Evolutionary conservation across 2,329 filamentous ascomycete genomes (phyloP).

Genomic region (Xylaria polymorpha): DNA sequence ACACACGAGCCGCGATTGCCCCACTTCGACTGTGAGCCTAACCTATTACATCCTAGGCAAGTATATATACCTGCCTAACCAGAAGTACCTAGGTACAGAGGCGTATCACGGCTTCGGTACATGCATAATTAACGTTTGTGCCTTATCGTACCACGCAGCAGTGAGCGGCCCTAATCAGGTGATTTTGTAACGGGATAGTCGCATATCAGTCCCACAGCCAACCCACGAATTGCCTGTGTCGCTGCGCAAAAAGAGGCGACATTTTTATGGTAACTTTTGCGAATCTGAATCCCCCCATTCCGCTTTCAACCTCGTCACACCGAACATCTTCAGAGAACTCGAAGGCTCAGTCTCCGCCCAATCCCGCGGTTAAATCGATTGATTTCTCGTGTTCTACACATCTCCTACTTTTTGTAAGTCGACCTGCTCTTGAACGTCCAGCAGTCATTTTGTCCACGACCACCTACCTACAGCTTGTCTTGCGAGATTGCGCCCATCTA

Average conservation of each 20-base stretch:
- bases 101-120: neutral
- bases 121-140: neutral
- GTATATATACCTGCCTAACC: too few relatives aligned
- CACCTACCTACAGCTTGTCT: slow-evolving; percentile 17
- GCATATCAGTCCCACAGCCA: slow-evolving; percentile 32
- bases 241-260: slow-evolving; percentile 39
- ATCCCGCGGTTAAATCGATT: slow-evolving; percentile 99
- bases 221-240: slow-evolving; percentile 36
- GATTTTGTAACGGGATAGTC: slow-evolving; percentile 31
- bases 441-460: neutral
- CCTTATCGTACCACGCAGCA: neutral
- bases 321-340: slow-evolving; percentile 71
- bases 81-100: too few relatives aligned
- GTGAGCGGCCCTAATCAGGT: slow-evolving; percentile 48
- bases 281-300: slow-evolving; percentile 42
- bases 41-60: too few relatives aligned
- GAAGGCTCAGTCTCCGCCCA: slow-evolving; percentile 99
- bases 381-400: slow-evolving; percentile 83
- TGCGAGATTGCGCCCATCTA: slow-evolving; percentile 28
- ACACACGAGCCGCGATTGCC: neutral
- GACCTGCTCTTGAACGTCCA: slow-evolving; percentile 9
- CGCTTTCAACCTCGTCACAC: slow-evolving; percentile 50
- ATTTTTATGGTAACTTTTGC: slow-evolving; percentile 47
- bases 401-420: slow-evolving; percentile 53
- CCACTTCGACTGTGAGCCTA: neutral